Evolutionary conservation across 2,329 filamentous ascomycete genomes (phyloP), one percentile per base, ranked within the genome.

Genomic region (Kalmusia sp.): DNA sequence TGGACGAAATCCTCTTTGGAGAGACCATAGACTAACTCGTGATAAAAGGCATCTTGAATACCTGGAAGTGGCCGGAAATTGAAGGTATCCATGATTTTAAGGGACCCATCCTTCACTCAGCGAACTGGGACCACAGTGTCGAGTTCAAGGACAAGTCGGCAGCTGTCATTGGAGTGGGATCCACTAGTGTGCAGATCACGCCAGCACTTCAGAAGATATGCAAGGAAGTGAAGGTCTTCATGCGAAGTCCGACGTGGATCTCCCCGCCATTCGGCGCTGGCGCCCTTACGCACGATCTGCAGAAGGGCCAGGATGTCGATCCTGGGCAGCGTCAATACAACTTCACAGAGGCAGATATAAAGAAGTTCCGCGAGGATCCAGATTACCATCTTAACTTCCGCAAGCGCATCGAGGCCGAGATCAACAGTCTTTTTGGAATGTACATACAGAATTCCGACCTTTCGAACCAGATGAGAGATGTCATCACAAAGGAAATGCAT

Each of bases 301-400:
- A 72, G 49, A 72, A 72, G 41, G 68, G 64, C 2, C 52, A 77
- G 48, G 66, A 72, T 38, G 70, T 75, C 31, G 71, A 76, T 17
- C 77, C 77, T 31, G 68, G 71, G 11, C 69, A 76, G 52, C 71
- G 74, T 0, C 78, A 79, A 61, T 73, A 78, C 61, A 71, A 66
- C 49, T 79, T 76, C 63, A 77, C 75, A 53, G 69, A 81, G 2
- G 82, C 86, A 11, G 80, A 86, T 45, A 79, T 80, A 12, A 77
- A 84, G n/a, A 78, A 79, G 0, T 89, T 89, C 68, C 62, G 61
- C 2, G 76, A 82, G 38, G 78, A 91, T 58, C 84, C 87, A 0
- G 76, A 84, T 3, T 78, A 79, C 43, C 70, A 79, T 25, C 72
- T 89, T 15, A 73, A 77, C 52, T 80, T 80, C 58, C 75, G 78